Conservation (phyloP, 352 stramenopile genomes). For the Phytophthora rubi region DNA sequence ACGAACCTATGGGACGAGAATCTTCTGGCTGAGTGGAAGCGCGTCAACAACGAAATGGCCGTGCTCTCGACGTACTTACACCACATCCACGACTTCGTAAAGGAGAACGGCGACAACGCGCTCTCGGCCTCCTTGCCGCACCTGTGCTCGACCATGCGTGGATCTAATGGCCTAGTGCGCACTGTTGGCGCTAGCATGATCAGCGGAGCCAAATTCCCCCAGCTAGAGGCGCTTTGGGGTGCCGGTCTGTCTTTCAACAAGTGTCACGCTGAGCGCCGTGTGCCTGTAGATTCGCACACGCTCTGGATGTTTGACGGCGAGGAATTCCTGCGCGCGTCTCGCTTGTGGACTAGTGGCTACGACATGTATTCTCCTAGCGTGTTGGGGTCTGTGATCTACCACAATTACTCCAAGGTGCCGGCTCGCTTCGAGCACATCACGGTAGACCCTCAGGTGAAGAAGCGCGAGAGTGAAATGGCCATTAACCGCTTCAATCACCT, state of each 20-base stretch:
- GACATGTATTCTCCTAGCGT: conserved; percentile 74
- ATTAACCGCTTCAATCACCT: conserved; percentile 66
- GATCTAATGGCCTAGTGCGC: conserved; percentile 70
- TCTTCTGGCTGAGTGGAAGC: conserved; percentile 75
- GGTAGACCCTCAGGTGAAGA: conserved; percentile 50
- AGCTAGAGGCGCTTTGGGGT: conserved; percentile 78
- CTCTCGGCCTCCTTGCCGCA: conserved; percentile 66
- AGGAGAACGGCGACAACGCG: conserved; percentile 81
- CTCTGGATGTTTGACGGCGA: conserved; percentile 83
- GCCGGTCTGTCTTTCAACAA: conserved; percentile 86
- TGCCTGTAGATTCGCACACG: conserved; percentile 80
- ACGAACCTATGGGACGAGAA: conserved; percentile 86
- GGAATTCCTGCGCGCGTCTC: conserved; percentile 68
- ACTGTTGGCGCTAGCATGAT: conserved; percentile 87
- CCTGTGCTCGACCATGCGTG: conserved; percentile 76
- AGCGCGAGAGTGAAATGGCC: conserved; percentile 58
- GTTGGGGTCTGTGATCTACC: conserved; percentile 68
- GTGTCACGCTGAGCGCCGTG: conserved; percentile 80
- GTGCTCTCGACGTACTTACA: conserved; percentile 85
- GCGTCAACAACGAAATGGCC: conserved; percentile 84
- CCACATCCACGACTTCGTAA: conserved; percentile 84
- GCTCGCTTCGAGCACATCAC: conserved; percentile 65
- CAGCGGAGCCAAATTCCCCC: conserved; percentile 68
- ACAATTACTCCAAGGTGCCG: conserved; percentile 80
- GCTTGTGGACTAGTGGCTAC: conserved; percentile 72